Conservation (phyloP, 768 basidiomycete species). For the Rhodotorula graminis region DNA sequence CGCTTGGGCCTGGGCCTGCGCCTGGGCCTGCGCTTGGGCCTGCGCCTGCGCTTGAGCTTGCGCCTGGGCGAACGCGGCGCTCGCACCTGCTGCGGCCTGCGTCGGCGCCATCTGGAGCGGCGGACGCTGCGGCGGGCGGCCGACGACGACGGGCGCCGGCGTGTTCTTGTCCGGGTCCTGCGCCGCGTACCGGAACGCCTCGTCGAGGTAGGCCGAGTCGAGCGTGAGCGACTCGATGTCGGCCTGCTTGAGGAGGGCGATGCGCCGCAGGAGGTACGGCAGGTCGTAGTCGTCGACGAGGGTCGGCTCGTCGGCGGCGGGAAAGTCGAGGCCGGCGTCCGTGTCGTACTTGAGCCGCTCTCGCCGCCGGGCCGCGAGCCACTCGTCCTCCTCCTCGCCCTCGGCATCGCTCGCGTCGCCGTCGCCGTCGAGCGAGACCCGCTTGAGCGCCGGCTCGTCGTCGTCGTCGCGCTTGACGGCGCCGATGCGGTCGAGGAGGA, state of each 20-base stretch:
- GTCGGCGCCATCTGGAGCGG: conserved; percentile 27
- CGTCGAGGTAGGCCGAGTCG: conserved; percentile 32
- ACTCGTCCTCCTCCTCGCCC: conserved; percentile 35
- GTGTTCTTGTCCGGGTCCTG: conserved; percentile 18
- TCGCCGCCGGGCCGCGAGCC: conserved; percentile 6
- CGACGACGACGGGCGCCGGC: conserved; percentile 28
- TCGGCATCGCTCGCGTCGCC: neutral
- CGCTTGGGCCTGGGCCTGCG: conserved; percentile 1
- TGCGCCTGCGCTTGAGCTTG: conserved; percentile 20
- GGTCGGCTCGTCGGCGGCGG: conserved; percentile 33
- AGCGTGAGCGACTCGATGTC: conserved; percentile 22
- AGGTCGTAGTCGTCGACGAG: conserved; percentile 39
- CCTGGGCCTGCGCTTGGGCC: conserved; percentile 6
- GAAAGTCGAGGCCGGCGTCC: conserved; percentile 37
- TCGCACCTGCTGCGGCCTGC: neutral
- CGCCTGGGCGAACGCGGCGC: conserved; percentile 27
- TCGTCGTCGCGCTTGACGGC: neutral
- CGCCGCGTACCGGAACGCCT: conserved; percentile 23
- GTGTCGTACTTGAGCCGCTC: conserved; percentile 41
- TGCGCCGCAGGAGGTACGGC: conserved; percentile 24
- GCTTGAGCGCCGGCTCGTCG: neutral
- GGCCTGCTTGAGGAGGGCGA: conserved; percentile 28
- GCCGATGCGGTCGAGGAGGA: conserved; percentile 62
- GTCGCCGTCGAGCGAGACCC: neutral
- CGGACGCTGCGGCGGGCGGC: conserved; percentile 28